A percentile compares a stretch with the other conserved stretches of the same genome.
phyloP scores from a whole-genome alignment of 345 rosid species.

The Acer saccharum region DNA sequence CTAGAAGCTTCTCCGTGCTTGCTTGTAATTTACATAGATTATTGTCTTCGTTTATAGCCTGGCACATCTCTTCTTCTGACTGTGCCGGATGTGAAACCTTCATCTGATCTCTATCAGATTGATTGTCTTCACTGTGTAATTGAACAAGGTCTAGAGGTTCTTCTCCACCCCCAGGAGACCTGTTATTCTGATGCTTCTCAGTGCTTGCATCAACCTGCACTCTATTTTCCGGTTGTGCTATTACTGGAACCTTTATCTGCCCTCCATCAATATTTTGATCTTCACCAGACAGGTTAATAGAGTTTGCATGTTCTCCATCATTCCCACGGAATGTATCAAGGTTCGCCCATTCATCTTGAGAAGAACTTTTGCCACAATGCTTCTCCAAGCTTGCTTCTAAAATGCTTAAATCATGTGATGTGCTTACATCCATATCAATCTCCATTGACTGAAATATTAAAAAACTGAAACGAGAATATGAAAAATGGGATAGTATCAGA shows the following conservation, averaged over 20 bases:
- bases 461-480: constrained; percentile 25
- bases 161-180: constrained; percentile 20
- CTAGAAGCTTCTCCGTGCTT: constrained; percentile 45
- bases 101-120: constrained; percentile 24
- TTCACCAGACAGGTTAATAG: constrained; percentile 23
- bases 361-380: constrained; percentile 23
- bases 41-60: constrained; percentile 17
- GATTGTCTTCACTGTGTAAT: constrained; percentile 24
- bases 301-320: constrained; percentile 30
- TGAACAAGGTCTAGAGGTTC: constrained; percentile 15
- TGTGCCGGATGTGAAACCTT: constrained; percentile 15
- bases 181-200: constrained; percentile 17
- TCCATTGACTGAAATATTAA: constrained; percentile 31
- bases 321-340: constrained; percentile 19
- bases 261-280: constrained; percentile 18
- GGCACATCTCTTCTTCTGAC: constrained; percentile 24
- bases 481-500: background rate
- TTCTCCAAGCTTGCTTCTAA: constrained; percentile 30
- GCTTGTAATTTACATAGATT: constrained; percentile 25
- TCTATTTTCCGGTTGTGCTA: constrained; percentile 14
- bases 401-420: constrained; percentile 15
- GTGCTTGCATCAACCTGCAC: constrained; percentile 15
- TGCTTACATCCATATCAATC: constrained; percentile 30
- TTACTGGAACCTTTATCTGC: constrained; percentile 15
- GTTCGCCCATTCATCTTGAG: constrained; percentile 21